phyloP scores from a whole-genome alignment of 495 filamentous ascomycete species.

The Massariosphaeria phaeospora region DNA sequence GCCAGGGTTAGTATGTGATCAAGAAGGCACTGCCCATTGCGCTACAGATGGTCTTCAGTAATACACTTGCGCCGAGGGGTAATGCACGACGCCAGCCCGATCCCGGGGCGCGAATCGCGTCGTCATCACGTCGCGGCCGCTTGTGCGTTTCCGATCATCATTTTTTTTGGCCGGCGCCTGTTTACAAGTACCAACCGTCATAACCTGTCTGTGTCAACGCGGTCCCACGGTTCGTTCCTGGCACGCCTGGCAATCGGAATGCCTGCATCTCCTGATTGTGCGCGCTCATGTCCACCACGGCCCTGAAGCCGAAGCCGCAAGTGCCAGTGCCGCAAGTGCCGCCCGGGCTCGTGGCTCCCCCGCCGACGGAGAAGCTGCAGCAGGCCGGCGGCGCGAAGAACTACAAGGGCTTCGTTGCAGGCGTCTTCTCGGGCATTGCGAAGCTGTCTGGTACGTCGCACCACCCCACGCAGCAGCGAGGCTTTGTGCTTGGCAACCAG shows the following conservation, averaged over 20 bases:
- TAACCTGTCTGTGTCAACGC: too few relatives aligned
- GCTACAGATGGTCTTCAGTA: not conserved
- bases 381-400: constrained; percentile 32
- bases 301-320: too few relatives aligned
- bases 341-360: not conserved
- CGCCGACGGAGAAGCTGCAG: constrained; percentile 13
- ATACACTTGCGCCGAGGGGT: not conserved
- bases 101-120: not conserved
- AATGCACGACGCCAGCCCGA: not conserved
- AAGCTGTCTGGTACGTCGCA: constrained; percentile 70
- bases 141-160: constrained; percentile 17
- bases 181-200: too few relatives aligned
- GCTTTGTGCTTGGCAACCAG: too few relatives aligned
- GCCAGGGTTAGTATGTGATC: not conserved
- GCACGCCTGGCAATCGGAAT: not conserved
- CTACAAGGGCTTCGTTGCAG: constrained; percentile 93
- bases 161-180: too few relatives aligned
- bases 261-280: not conserved
- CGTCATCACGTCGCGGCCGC: constrained; percentile 13
- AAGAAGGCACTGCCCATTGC: not conserved
- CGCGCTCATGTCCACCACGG: constrained; percentile 25
- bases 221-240: not conserved
- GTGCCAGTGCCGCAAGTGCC: not conserved
- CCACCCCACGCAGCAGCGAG: not conserved
- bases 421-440: constrained; percentile 86